Percentiles rank a stretch among this genome's conserved stretches.
phyloP scores from a whole-genome alignment of 371 early-diverging fungal genomes.

The Mucor indicus region DNA sequence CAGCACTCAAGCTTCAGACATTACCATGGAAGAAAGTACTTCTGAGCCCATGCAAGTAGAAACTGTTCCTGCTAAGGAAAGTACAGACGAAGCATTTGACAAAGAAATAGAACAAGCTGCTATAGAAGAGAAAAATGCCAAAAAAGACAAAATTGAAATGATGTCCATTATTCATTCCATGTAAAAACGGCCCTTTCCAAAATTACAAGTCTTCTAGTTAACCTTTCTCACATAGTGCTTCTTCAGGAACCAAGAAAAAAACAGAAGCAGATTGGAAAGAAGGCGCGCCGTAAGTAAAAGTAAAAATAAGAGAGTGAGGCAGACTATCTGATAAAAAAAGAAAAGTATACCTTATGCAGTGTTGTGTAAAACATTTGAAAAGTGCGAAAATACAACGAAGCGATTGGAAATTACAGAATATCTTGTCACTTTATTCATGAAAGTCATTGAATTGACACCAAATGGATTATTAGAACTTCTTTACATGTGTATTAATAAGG shows the following conservation, averaged over 20 bases:
- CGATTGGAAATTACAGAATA: constrained; percentile 82
- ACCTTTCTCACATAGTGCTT: neutral
- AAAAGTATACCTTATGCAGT: constrained; percentile 77
- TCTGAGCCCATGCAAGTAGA: too few relatives aligned
- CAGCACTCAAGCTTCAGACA: too few relatives aligned
- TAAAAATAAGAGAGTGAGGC: neutral
- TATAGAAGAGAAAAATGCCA: constrained; percentile 15
- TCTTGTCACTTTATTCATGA: constrained; percentile 72
- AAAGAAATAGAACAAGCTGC: constrained; percentile 15
- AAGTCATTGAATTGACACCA: constrained; percentile 69
- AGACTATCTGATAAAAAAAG: neutral
- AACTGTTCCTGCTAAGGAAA: neutral
- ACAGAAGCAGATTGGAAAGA: constrained; percentile 2
- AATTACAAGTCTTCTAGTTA: too few relatives aligned
- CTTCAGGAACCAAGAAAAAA: constrained; percentile 1
- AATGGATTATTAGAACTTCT: constrained; percentile 73
- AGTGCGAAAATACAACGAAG: constrained; percentile 67
- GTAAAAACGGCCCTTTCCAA: too few relatives aligned
- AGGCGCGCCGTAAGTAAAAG: constrained; percentile 8
- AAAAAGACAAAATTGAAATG: constrained; percentile 14
- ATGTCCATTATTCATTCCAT: constrained; percentile 12
- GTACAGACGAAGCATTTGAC: constrained; percentile 6
- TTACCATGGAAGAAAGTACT: too few relatives aligned
- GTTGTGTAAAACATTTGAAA: constrained; percentile 85
- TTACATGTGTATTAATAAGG: constrained; percentile 93